Evolutionary conservation across 2,329 filamentous ascomycete species (phyloP), one percentile per base, ranked within the genome.

Genomic region (Fusarium sp.): DNA sequence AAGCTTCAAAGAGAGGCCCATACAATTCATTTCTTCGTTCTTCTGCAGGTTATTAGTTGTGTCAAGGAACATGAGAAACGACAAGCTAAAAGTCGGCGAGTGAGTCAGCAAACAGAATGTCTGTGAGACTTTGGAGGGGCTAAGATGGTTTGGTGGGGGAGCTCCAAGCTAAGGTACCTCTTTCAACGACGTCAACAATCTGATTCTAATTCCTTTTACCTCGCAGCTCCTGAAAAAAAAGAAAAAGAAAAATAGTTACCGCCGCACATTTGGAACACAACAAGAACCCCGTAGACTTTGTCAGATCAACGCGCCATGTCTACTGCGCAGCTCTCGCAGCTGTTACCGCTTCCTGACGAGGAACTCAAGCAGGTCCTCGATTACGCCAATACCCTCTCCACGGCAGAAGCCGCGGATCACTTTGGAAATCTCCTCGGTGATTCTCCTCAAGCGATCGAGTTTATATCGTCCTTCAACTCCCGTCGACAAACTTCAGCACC

Each of bases 351-450:
- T 12, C 94, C 97, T 34, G 89, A 97, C 34, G 89, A 92, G 14
- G 94, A 95, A 39, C 83, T 98, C 30, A 88, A 89, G 74, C 93
- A 98, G 75, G 86, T 97, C 42, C 84, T 98, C 68, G 88, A 92
- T 46, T 97, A 97, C 77, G 89, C 92, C 4, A 83, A 88, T 34
- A 91, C 89, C 1, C 85, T 98, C 10, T 89, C 93, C 20, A 94
- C 91, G 74, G 81, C 88, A 50, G 91, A 91, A 67, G 92, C 93
- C 15, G 93, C 89, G 49, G 89, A 94, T 40, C 93, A 98, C 78
- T 90, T 99, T 63, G 91, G 89, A 77, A 93, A 96, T 74, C 83
- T 99, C 52, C 86, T 99, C 0, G 96, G 95, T 48, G 93, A 97
- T 77, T 94, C 92, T 8, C 88, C 94, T 2, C 89, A 91, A 71